Base-by-base conservation (phyloP, 75 land plant genomes). In the Cupressus sempervirens region DNA sequence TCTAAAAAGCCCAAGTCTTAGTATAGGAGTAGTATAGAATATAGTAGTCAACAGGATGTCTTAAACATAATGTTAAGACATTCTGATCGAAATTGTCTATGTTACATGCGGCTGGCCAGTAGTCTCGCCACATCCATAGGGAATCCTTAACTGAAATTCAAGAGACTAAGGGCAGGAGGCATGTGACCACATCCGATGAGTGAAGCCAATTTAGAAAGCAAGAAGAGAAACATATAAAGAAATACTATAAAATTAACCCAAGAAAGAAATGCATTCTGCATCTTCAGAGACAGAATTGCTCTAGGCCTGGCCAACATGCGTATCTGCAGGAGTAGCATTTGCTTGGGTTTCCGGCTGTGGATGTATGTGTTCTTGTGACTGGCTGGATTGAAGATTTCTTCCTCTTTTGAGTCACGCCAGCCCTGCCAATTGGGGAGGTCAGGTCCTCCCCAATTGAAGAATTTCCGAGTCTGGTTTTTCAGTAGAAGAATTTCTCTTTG, bases 401-500 rank as follows among this genome's bases (percentile, higher is more conserved):
- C 80, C 45, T 41, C 80, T 77, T 77, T 43, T 77, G 80, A 77
- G 40, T 46, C 9, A n/a, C 43, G n/a, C 3, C 43, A 23, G 43
- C 41, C 46, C 0, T 77, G 11, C 20, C 41, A 43, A 77, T 77
- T 43, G 26, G 80, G 10, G 80, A 77, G 80, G 80, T 14, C 48
- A 77, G 50, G 7, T 9, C 34, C 35, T 43, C 46, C 43, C n/a
- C n/a, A n/a, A n/a, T n/a, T n/a, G n/a, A n/a, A 48, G 23, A 23
- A 43, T 77, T 77, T 43, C 80, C 43, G 45, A 20, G 10, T 77
- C 80, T 43, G 26, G 2, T 77, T 77, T 77, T 41, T 77, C 80
- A 76, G 41, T 76, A 48, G 48, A 77, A 77, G 80, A 26, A 43
- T 77, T 40, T 77, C 26, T 43, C 48, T 43, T 77, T 77, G 80